Conservation (phyloP, 2,329 filamentous ascomycete species). For the Sporothrix humicola region DNA sequence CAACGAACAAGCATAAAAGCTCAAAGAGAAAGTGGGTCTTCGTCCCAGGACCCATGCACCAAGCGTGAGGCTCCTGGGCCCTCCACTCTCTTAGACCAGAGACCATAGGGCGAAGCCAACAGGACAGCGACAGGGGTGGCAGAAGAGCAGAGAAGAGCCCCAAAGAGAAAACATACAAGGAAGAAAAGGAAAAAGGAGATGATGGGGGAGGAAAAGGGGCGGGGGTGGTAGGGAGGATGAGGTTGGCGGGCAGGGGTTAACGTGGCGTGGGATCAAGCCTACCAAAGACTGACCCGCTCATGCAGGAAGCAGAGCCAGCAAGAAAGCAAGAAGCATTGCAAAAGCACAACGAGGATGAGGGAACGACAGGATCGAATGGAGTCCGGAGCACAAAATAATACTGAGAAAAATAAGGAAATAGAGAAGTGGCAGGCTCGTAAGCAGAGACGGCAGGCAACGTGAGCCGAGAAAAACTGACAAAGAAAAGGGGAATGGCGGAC, state of each 20-base stretch:
- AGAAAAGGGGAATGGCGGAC: background rate
- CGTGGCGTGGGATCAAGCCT: slow-evolving; percentile 24
- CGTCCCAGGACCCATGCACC: background rate
- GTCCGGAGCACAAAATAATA: too few species aligned
- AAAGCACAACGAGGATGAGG: background rate
- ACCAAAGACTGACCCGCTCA: slow-evolving; percentile 20
- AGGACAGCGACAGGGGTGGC: background rate
- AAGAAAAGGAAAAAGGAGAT: slow-evolving; percentile 10
- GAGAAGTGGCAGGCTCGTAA: background rate
- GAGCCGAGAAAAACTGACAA: background rate
- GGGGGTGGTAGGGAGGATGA: background rate
- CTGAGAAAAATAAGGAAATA: background rate
- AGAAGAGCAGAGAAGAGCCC: background rate
- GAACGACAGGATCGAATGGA: background rate
- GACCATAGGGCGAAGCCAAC: background rate
- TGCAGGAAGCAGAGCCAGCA: slow-evolving; percentile 23
- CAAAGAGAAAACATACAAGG: background rate
- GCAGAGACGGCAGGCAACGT: background rate
- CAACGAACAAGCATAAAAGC: slow-evolving; percentile 5
- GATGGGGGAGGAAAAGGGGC: background rate
- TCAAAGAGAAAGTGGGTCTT: background rate
- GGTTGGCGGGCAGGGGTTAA: slow-evolving; percentile 10
- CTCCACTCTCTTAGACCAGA: background rate
- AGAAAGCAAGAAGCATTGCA: background rate
- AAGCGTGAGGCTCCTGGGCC: slow-evolving; percentile 9